Evolutionary conservation across 768 basidiomycete species (phyloP), one percentile per base, ranked within the genome.

Genomic region (Leccinum variicolor): DNA sequence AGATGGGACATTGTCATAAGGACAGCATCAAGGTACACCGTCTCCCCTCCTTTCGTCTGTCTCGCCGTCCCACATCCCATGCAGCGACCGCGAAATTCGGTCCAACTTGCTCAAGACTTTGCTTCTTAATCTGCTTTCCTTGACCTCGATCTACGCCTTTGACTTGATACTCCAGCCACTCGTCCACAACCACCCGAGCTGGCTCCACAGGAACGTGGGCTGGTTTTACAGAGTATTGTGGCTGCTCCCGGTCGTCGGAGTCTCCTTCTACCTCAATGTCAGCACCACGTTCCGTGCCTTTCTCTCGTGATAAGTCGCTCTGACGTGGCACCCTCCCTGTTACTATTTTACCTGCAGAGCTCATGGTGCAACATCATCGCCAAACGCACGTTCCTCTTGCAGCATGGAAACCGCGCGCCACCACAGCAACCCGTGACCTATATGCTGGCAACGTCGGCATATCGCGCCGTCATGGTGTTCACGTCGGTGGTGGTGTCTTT

Each of bases 231-330:
- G 85, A 65, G 73, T 83, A 8, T 72, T 94, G 39, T 94, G 92
- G 91, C 73, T 94, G 4, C 72, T 89, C 19, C 93, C 93, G 0
- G 80, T 94, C 53, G 79, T 92, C 8, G 86, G 85, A 2, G 72
- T 75, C 25, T 91, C 92, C 11, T 80, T 93, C 55, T 93, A 93
- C 73, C 77, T 93, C 47, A 94, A 94, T 63, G 93, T 92, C 63
- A 67, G 86, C 76, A 26, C 53, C 50, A 39, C 39, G 50, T 59
- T 52, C 49, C 54, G 39, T 52, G 39, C 55, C 26, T 52, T 51
- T 19, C 46, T n/a, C 45, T 39, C 56, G 43, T 52, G 51, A 62
- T 47, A 29, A 45, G 52, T 58, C 55, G n/a, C 55, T 59, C 58
- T 53, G 53, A 69, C 64, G 36, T 48, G 36, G 25, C 36, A 19